Conservation (phyloP, 2,329 filamentous ascomycete species). For the Cryphonectria japonica region DNA sequence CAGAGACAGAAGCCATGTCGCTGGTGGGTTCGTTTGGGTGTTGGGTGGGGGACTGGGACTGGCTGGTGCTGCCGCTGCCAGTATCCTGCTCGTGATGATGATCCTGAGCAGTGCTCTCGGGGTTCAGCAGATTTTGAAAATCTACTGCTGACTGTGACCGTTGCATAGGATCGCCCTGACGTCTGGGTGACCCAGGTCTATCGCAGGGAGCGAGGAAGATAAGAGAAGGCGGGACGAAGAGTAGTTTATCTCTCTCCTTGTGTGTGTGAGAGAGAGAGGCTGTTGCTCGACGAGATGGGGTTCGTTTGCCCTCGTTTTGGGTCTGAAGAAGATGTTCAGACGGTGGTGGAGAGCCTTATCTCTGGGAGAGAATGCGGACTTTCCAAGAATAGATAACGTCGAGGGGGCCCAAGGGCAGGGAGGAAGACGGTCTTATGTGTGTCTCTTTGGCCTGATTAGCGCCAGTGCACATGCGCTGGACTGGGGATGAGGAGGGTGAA, state of each 20-base stretch:
- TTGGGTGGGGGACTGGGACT: conserved; percentile 36
- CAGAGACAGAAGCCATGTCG: conserved; percentile 59
- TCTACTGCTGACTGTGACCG: conserved; percentile 73
- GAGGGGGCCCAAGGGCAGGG: not conserved
- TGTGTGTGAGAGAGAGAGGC: not conserved
- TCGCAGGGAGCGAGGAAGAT: not conserved
- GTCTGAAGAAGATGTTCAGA: not conserved
- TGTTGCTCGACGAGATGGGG: not conserved
- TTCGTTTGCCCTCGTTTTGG: not conserved
- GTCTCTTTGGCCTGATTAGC: not conserved
- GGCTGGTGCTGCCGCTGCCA: conserved; percentile 30
- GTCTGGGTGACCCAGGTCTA: conserved; percentile 27
- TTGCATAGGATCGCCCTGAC: conserved; percentile 69
- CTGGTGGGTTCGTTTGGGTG: conserved; percentile 32
- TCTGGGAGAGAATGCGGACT: not conserved
- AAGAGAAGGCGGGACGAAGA: not conserved
- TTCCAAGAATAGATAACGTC: not conserved
- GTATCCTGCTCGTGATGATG: conserved; percentile 29
- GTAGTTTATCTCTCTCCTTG: not conserved
- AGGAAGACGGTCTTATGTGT: not conserved
- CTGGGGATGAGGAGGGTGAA: conserved; percentile 28
- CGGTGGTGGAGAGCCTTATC: not conserved
- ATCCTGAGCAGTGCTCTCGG: conserved; percentile 45
- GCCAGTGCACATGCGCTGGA: conserved; percentile 10
- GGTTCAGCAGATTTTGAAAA: conserved; percentile 77